Conservation (phyloP, 371 early-diverging fungal genomes). For the Batrachochytrium dendrobatidis region DNA sequence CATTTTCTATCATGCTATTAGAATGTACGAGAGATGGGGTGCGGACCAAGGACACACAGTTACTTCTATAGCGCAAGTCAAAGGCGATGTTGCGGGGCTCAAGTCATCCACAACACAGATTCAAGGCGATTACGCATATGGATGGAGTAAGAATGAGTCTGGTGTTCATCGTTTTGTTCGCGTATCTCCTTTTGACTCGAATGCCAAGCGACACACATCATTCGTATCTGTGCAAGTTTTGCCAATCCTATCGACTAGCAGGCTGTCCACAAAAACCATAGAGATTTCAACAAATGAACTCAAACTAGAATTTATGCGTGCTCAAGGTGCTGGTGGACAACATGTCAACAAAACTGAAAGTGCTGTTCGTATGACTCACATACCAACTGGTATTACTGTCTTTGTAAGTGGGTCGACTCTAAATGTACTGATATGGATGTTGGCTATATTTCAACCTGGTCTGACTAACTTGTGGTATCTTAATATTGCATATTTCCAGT, state of each 20-base stretch:
- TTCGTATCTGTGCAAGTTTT: slow-evolving; percentile 44
- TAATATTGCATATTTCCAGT: slow-evolving; percentile 13
- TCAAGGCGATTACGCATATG: slow-evolving; percentile 36
- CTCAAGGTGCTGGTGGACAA: slow-evolving; percentile 48
- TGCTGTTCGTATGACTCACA: slow-evolving; percentile 88
- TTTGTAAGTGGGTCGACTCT: slow-evolving; percentile 53
- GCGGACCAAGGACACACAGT: slow-evolving; percentile 6
- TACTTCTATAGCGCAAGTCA: slow-evolving; percentile 21
- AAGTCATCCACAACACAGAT: slow-evolving; percentile 31
- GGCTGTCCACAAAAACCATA: slow-evolving; percentile 24
- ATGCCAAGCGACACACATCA: slow-evolving; percentile 41
- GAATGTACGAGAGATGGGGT: slow-evolving; percentile 40
- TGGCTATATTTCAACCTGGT: background rate
- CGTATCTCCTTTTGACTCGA: slow-evolving; percentile 30
- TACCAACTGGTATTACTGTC: slow-evolving; percentile 83
- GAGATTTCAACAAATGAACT: slow-evolving; percentile 32
- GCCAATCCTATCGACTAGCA: slow-evolving; percentile 21
- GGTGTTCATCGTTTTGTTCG: slow-evolving; percentile 50
- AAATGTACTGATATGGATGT: background rate
- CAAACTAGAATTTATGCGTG: slow-evolving; percentile 37
- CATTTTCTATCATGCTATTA: background rate
- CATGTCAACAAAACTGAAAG: slow-evolving; percentile 95
- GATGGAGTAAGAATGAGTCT: slow-evolving; percentile 41
- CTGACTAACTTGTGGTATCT: background rate
- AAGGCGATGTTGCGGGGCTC: slow-evolving; percentile 28